A percentile compares a stretch with the other conserved stretches of the same genome.
Evolutionary conservation across 1,284 basidiomycete genomes (phyloP).

Genomic region (Phellopilus nigrolimitatus): DNA sequence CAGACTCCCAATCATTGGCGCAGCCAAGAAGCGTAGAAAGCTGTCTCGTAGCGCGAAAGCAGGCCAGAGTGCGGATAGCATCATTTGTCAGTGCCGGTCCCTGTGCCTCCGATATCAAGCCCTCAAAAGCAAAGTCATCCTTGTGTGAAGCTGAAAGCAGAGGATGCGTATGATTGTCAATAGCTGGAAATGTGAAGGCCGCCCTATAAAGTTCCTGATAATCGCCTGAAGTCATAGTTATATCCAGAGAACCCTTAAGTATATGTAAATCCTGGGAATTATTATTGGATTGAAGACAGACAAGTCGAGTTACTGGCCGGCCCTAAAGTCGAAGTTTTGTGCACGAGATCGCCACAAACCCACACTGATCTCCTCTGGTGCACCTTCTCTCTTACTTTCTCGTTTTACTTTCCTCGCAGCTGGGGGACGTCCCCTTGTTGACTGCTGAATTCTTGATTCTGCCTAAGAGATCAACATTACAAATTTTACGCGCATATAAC

Average conservation of each 20-base stretch:
- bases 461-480: background rate
- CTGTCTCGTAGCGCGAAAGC: slow-evolving; percentile 50
- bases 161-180: slow-evolving; percentile 77
- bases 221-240: background rate
- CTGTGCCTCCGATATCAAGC: slow-evolving; percentile 58
- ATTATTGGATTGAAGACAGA: background rate
- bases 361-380: background rate
- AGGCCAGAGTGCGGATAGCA: slow-evolving; percentile 51
- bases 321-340: slow-evolving; percentile 17
- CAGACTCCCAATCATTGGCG: slow-evolving; percentile 46
- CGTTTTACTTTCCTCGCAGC: background rate
- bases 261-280: too few species aligned
- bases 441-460: background rate
- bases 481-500: slow-evolving; percentile 10
- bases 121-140: slow-evolving; percentile 50
- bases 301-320: background rate
- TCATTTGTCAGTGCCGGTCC: slow-evolving; percentile 48
- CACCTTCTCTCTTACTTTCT: slow-evolving; percentile 1
- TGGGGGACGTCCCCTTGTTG: slow-evolving; percentile 11
- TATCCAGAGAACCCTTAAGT: too few species aligned
- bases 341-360: background rate
- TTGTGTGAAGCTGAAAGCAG: slow-evolving; percentile 47
- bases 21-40: slow-evolving; percentile 44
- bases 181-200: slow-evolving; percentile 40
- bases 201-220: slow-evolving; percentile 10